Conservation (phyloP, 257 asterid species). For the Ilex aquifolium region DNA sequence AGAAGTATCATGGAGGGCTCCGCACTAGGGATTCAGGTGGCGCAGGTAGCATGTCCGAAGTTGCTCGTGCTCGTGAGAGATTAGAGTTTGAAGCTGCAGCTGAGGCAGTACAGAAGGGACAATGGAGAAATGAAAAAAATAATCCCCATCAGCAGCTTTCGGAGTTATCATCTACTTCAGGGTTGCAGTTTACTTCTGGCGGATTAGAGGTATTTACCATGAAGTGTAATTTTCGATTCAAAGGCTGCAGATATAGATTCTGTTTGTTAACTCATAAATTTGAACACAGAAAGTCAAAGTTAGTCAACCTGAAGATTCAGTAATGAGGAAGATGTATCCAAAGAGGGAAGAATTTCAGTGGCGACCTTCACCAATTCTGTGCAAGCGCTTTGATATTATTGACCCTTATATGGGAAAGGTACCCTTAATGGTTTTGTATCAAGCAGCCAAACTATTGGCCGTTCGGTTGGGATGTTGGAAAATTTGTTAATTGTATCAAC, state of each 20-base stretch:
- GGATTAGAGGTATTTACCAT: constrained; percentile 50
- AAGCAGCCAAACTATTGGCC: too few relatives aligned
- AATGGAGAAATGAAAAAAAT: constrained; percentile 37
- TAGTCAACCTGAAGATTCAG: constrained; percentile 41
- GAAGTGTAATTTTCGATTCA: constrained; percentile 9
- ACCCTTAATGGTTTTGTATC: constrained; percentile 6
- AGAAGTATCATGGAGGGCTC: constrained; percentile 90
- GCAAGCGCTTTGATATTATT: constrained; percentile 94
- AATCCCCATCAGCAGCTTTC: constrained; percentile 45
- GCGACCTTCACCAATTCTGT: constrained; percentile 85
- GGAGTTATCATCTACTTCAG: constrained; percentile 41
- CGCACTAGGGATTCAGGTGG: constrained; percentile 83
- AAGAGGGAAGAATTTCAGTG: constrained; percentile 86
- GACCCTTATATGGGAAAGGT: constrained; percentile 99
- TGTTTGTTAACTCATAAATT: constrained; percentile 12
- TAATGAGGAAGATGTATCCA: constrained; percentile 50
- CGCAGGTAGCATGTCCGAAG: constrained; percentile 84
- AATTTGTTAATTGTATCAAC: too few relatives aligned
- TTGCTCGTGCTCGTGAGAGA: constrained; percentile 97
- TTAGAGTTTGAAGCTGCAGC: constrained; percentile 91
- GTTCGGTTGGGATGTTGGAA: too few relatives aligned
- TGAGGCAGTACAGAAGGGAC: constrained; percentile 50
- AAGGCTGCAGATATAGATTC: constrained; percentile 4
- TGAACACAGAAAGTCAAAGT: constrained; percentile 42
- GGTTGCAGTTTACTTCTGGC: constrained; percentile 70